Conservation (phyloP, 768 basidiomycete species). For the Pulveroboletus sp. region DNA sequence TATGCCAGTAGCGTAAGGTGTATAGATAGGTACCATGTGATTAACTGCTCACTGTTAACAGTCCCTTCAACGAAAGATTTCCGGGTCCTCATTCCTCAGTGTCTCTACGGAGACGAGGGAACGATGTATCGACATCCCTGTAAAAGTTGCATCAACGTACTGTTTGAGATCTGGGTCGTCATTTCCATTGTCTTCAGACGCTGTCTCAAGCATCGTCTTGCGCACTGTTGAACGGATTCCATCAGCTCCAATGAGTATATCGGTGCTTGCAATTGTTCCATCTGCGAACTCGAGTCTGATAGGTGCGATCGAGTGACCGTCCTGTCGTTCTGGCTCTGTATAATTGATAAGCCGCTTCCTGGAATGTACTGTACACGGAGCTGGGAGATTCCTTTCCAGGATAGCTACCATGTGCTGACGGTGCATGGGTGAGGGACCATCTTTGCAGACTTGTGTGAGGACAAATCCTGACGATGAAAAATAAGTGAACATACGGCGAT, state of each 20-base stretch:
- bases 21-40: not conserved
- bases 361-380: constrained; percentile 13
- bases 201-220: constrained; percentile 19
- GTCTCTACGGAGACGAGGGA: constrained; percentile 32
- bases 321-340: not conserved
- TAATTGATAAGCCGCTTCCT: constrained; percentile 21
- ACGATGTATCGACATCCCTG: constrained; percentile 39
- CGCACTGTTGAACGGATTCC: constrained; percentile 35
- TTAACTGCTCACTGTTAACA: constrained; percentile 19
- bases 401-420: constrained; percentile 20
- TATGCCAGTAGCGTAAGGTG: constrained; percentile 4
- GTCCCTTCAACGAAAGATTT: constrained; percentile 17
- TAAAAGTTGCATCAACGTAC: constrained; percentile 33
- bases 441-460: constrained; percentile 1
- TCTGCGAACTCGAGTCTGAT: constrained; percentile 14
- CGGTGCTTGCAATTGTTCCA: constrained; percentile 25
- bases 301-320: constrained; percentile 25
- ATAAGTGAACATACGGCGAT: constrained; percentile 16
- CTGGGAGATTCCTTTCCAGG: constrained; percentile 16
- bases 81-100: constrained; percentile 24
- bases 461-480: not conserved
- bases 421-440: constrained; percentile 12
- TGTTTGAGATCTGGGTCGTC: constrained; percentile 3
- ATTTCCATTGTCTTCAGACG: not conserved
- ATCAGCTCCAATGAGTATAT: constrained; percentile 45